Conservation (phyloP, 2,329 filamentous ascomycete genomes). For the Penicillium concentricum region DNA sequence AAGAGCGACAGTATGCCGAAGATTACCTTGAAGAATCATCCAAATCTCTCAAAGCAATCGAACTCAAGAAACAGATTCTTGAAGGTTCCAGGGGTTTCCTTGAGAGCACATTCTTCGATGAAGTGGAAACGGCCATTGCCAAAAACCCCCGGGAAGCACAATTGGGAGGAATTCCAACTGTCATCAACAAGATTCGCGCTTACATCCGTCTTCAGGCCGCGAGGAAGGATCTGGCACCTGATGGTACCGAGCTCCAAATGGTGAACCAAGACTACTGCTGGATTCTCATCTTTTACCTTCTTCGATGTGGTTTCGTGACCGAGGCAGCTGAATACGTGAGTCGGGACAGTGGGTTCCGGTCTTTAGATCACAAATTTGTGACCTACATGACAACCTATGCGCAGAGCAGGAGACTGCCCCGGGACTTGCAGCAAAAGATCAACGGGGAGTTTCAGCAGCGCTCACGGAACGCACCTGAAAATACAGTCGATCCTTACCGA, state of each 20-base stretch:
- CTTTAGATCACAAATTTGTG: slow-evolving; percentile 85
- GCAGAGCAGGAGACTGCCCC: slow-evolving; percentile 72
- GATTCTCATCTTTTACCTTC: slow-evolving; percentile 89
- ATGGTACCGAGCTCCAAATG: slow-evolving; percentile 76
- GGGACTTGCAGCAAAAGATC: slow-evolving; percentile 81
- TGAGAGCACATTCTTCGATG: slow-evolving; percentile 75
- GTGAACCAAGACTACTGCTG: slow-evolving; percentile 83
- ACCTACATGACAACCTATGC: slow-evolving; percentile 85
- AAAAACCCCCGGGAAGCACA: slow-evolving; percentile 87
- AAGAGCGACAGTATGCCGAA: slow-evolving; percentile 71
- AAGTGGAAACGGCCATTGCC: slow-evolving; percentile 73
- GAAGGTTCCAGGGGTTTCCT: slow-evolving; percentile 75
- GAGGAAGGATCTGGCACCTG: slow-evolving; percentile 79
- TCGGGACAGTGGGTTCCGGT: slow-evolving; percentile 76
- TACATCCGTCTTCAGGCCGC: slow-evolving; percentile 80
- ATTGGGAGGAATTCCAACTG: slow-evolving; percentile 82
- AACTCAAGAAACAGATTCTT: slow-evolving; percentile 75
- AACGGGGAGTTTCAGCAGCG: slow-evolving; percentile 87
- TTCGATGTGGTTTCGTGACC: slow-evolving; percentile 77
- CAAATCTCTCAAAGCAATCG: slow-evolving; percentile 62
- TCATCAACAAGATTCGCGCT: slow-evolving; percentile 86
- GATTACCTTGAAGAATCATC: slow-evolving; percentile 75
- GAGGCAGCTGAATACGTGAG: slow-evolving; percentile 88
- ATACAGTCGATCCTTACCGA: slow-evolving; percentile 88
- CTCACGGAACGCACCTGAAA: slow-evolving; percentile 77